These are phyloP conservation scores for Suhomyces sp. DNA, from an alignment of 805 yeast species.

Conservation along the genomic window DNA sequence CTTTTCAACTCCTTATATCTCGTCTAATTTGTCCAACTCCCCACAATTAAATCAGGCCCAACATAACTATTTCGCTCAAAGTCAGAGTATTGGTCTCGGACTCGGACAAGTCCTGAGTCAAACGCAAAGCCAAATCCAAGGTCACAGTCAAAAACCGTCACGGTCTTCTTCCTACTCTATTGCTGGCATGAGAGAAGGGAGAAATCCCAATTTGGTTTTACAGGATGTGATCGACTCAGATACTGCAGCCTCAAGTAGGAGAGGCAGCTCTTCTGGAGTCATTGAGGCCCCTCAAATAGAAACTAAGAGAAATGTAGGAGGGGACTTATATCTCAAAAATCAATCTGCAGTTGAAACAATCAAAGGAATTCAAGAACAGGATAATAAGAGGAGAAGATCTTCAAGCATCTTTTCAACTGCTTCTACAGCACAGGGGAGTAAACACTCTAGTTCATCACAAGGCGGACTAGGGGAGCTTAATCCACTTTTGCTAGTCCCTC, in stretches of 20 bases:
- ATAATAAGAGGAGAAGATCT: constrained; percentile 37
- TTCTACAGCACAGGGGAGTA: constrained; percentile 15
- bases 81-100: no score
- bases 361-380: constrained; percentile 42
- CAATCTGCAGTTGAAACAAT: constrained; percentile 44
- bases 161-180: constrained; percentile 17
- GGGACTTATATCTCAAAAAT: constrained; percentile 42
- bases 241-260: constrained; percentile 18
- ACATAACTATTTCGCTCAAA: no score
- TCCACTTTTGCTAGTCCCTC: no score
- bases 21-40: constrained; percentile 19
- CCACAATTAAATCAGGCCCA: constrained; percentile 2
- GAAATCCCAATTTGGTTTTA: constrained; percentile 23
- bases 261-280: constrained; percentile 19
- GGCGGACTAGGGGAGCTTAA: no score
- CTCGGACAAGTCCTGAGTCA: no score
- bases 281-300: constrained; percentile 45
- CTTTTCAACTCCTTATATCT: constrained; percentile 13
- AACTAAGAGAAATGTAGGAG: constrained; percentile 46
- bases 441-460: constrained; percentile 17
- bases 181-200: constrained; percentile 31
- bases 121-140: no score
- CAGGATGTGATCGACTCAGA: constrained; percentile 36
- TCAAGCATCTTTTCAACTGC: constrained; percentile 24
- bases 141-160: constrained; percentile 9